These are phyloP conservation scores for Phoma sp. DNA, from an alignment of 2,329 filamentous ascomycete species.

Conservation along the genomic window DNA sequence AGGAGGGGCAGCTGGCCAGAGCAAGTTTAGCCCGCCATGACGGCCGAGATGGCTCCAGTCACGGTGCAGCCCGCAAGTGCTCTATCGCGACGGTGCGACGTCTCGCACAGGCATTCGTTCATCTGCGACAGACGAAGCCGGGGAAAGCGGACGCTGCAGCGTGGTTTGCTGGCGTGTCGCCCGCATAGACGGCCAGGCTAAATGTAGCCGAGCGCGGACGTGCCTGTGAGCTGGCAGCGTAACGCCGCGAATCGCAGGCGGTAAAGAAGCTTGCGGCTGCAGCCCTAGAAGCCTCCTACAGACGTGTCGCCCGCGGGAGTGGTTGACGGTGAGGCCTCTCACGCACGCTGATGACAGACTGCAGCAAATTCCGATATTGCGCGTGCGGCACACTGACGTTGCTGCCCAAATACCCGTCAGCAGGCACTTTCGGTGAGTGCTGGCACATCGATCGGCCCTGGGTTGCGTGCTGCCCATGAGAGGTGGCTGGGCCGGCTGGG, in stretches of 20 bases:
- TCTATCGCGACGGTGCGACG: slow-evolving; percentile 38
- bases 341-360: slow-evolving; percentile 35
- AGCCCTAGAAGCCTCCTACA: slow-evolving; percentile 22
- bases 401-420: slow-evolving; percentile 10
- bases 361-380: slow-evolving; percentile 17
- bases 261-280: slow-evolving; percentile 25
- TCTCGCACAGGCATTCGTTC: slow-evolving; percentile 37
- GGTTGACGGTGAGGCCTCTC: slow-evolving; percentile 27
- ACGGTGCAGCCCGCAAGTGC: slow-evolving; percentile 29
- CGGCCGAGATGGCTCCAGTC: slow-evolving; percentile 30
- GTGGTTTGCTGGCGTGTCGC: slow-evolving; percentile 38
- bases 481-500: slow-evolving; percentile 10
- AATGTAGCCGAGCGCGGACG: slow-evolving; percentile 22
- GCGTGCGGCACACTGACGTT: slow-evolving; percentile 4
- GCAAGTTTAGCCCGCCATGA: slow-evolving; percentile 14
- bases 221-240: slow-evolving; percentile 26
- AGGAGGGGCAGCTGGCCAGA: slow-evolving; percentile 1
- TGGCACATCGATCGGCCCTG: slow-evolving; percentile 14
- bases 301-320: slow-evolving; percentile 41
- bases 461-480: not conserved
- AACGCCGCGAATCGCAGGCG: slow-evolving; percentile 30
- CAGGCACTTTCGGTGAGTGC: slow-evolving; percentile 16
- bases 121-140: slow-evolving; percentile 23
- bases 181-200: slow-evolving; percentile 27
- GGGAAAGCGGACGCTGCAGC: slow-evolving; percentile 31